Conservation (phyloP, 2,329 filamentous ascomycete genomes). For the Corniculantispora saksenae region DNA sequence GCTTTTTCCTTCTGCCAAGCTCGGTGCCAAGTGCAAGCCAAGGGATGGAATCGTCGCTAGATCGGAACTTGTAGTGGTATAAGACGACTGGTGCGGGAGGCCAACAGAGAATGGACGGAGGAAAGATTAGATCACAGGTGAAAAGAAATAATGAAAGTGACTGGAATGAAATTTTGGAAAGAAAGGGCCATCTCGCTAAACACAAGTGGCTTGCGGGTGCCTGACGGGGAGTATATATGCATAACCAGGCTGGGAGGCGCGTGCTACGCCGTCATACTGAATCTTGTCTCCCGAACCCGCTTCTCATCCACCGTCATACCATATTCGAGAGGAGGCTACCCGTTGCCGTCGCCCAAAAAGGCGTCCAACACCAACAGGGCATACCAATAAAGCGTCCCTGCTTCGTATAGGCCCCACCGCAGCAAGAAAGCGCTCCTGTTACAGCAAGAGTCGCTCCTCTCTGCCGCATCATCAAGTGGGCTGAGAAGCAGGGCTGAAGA, state of each 20-base stretch:
- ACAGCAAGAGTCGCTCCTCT: too few relatives aligned
- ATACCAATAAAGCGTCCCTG: not conserved
- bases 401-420: not conserved
- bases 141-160: not conserved
- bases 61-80: not conserved
- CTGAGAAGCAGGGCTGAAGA: not conserved
- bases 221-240: conserved; percentile 1
- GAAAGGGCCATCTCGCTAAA: not conserved
- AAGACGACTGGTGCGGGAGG: not conserved
- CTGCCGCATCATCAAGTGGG: not conserved
- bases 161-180: not conserved
- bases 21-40: not conserved
- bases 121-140: too few relatives aligned
- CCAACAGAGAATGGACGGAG: not conserved
- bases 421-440: not conserved
- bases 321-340: too few relatives aligned
- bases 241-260: not conserved
- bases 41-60: not conserved
- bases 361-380: too few relatives aligned
- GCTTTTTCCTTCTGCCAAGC: not conserved
- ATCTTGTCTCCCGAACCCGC: not conserved
- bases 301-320: not conserved
- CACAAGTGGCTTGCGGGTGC: not conserved
- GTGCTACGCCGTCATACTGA: not conserved
- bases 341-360: not conserved